Evolutionary conservation across 257 asterid genomes (phyloP), one percentile per base, ranked within the genome.

Genomic region (Solanum neorickii): DNA sequence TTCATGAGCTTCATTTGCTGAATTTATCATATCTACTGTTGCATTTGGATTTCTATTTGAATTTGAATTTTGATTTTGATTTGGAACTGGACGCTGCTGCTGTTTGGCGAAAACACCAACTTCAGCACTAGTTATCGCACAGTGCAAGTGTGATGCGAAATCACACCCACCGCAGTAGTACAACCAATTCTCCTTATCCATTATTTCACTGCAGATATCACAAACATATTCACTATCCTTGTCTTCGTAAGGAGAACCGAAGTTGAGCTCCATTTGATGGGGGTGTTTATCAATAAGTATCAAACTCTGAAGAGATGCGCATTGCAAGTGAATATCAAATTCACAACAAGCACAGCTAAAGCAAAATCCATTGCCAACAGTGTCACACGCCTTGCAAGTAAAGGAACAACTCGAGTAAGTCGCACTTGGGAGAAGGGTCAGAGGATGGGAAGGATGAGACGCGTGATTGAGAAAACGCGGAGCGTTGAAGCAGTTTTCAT

Each of bases 401-500:
- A 39, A 89, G 14, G 88, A 83, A 56, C 85, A 35, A 46, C 18
- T 23, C 1, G 89, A 20, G 27, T 89, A 90, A 0, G 91, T 87
- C 12, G 94, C 92, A 25, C 14, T 44, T 4, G 89, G 91, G 66
- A 86, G 89, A 41, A 92, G 92, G 21, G 92, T 90, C 15, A 90
- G 65, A 13, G 93, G 88, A 25, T 90, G 90, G 12, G 75, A 37
- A 46, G 89, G 92, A 72, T 90, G 92, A 56, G 89, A 83, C 0
- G 90, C 42, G 75, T 89, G 94, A 4, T 85, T 46, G 29, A 89
- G 91, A 77, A 87, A 90, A 39, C 93, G 91, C 3, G 94, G 92
- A 29, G 90, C 83, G 27, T 90, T 77, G 60, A 83, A 75, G 76
- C 93, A 90, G 83, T 83, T 20, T 14, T 89, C 89, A 27, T 90